Conservation (phyloP, 306 rosid genomes). For the Malus sieversii region DNA sequence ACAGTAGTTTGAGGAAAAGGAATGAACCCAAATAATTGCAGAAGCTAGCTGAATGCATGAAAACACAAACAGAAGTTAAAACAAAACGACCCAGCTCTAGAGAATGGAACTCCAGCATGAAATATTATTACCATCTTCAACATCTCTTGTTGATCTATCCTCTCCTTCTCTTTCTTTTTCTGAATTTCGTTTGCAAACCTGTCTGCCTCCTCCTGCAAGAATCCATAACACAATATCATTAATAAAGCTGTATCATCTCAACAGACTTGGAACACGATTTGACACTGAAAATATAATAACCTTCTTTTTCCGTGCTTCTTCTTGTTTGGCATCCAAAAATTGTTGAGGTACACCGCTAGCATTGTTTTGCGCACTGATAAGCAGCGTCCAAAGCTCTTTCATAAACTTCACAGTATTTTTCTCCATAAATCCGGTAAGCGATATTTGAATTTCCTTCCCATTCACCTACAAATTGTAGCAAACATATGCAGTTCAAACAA, state of each 20-base stretch:
- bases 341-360: slow-evolving; percentile 97
- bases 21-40: slow-evolving; percentile 99
- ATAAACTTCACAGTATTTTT: slow-evolving; percentile 91
- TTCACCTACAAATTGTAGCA: slow-evolving; percentile 50
- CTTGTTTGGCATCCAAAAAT: slow-evolving; percentile 92
- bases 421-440: slow-evolving; percentile 96
- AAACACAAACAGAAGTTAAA: slow-evolving; percentile 82
- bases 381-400: slow-evolving; percentile 92
- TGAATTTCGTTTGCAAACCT: slow-evolving; percentile 71
- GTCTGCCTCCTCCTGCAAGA: slow-evolving; percentile 76
- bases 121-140: slow-evolving; percentile 64
- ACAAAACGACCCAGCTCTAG: slow-evolving; percentile 48
- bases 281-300: slow-evolving; percentile 23
- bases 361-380: slow-evolving; percentile 87
- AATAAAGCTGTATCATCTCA: slow-evolving; percentile 11
- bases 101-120: slow-evolving; percentile 62
- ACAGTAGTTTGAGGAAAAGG: slow-evolving; percentile 99
- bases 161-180: slow-evolving; percentile 73
- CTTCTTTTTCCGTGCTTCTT: slow-evolving; percentile 75
- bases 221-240: slow-evolving; percentile 13
- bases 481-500: background rate
- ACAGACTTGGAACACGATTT: background rate
- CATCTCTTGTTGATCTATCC: slow-evolving; percentile 65
- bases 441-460: slow-evolving; percentile 88
- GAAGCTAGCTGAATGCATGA: slow-evolving; percentile 98